Conservation (phyloP, 2,329 filamentous ascomycete species). For the Fusarium chlamydosporum region DNA sequence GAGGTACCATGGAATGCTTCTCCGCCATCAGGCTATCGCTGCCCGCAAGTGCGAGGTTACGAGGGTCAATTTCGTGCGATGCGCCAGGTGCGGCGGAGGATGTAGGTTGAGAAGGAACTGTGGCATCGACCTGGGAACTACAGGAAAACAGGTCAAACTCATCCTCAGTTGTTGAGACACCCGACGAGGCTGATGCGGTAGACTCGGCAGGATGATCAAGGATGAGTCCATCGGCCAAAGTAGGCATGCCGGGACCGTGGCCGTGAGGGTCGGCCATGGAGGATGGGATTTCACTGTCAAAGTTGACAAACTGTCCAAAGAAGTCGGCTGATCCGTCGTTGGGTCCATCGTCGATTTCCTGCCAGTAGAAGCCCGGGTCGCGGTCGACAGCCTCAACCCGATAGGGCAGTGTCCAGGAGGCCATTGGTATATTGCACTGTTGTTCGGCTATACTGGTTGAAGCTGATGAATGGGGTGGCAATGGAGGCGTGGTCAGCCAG, state of each 20-base stretch:
- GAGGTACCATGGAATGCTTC: conserved; percentile 48
- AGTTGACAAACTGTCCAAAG: conserved; percentile 58
- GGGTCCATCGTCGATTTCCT: conserved; percentile 52
- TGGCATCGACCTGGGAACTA: conserved; percentile 52
- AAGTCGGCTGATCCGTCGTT: conserved; percentile 54
- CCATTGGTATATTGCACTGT: conserved; percentile 49
- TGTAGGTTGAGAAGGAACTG: conserved; percentile 45
- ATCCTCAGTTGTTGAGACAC: conserved; percentile 54
- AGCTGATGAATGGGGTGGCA: conserved; percentile 23
- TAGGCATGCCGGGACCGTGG: conserved; percentile 45
- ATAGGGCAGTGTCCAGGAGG: conserved; percentile 56
- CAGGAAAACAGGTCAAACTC: conserved; percentile 57
- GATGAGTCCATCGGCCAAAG: conserved; percentile 51
- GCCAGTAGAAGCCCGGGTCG: conserved; percentile 56
- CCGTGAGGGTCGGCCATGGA: conserved; percentile 44
- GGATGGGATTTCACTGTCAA: conserved; percentile 51
- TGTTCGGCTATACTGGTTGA: conserved; percentile 24
- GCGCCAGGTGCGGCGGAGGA: conserved; percentile 24
- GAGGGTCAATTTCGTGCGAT: conserved; percentile 52
- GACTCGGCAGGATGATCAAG: conserved; percentile 52
- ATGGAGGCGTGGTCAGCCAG: conserved; percentile 35
- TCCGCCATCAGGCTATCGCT: conserved; percentile 33
- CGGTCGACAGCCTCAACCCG: conserved; percentile 55
- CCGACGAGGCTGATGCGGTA: conserved; percentile 55
- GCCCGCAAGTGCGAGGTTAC: conserved; percentile 47